A percentile compares a stretch with the other conserved stretches of the same genome.
Conservation (phyloP, 2,329 filamentous ascomycete genomes). For the Pleurostoma richardsiae region DNA sequence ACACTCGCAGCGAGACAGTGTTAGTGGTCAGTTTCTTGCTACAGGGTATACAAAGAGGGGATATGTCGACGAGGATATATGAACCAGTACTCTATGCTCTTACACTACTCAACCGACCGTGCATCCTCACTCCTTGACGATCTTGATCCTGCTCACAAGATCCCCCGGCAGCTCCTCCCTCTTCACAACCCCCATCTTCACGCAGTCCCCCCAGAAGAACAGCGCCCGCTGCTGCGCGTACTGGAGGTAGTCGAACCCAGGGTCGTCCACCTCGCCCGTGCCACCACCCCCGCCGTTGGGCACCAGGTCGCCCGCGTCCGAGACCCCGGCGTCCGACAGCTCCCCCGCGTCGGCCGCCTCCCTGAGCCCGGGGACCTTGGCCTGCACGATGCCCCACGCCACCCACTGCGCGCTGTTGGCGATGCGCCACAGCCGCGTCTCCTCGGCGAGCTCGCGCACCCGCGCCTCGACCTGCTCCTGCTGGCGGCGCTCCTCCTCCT, state of each 20-base stretch:
- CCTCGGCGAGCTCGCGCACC: constrained; percentile 66
- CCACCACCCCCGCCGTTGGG: constrained; percentile 3
- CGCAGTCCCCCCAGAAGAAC: constrained; percentile 91
- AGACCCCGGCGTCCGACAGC: constrained; percentile 18
- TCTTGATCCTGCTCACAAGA: constrained; percentile 62
- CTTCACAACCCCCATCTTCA: constrained; percentile 70
- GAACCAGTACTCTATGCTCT: background rate
- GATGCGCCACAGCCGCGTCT: constrained; percentile 79
- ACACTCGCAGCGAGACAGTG: too few species aligned
- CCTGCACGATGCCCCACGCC: constrained; percentile 94
- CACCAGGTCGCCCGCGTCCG: constrained; percentile 11
- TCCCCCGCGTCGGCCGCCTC: constrained; percentile 36
- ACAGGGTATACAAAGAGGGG: too few species aligned
- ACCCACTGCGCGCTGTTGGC: constrained; percentile 90
- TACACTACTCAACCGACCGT: background rate
- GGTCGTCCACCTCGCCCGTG: constrained; percentile 51
- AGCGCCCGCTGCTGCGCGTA: constrained; percentile 88
- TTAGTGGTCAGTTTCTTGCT: too few species aligned
- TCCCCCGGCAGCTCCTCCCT: constrained; percentile 69
- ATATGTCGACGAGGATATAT: too few species aligned
- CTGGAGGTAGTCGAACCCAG: constrained; percentile 87
- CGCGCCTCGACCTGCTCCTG: constrained; percentile 63
- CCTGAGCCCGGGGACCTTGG: constrained; percentile 69
- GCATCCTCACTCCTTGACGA: constrained; percentile 55
- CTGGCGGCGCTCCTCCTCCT: constrained; percentile 55